Base-by-base conservation (phyloP, 345 rosid genomes). In the Sapria himalayana region DNA sequence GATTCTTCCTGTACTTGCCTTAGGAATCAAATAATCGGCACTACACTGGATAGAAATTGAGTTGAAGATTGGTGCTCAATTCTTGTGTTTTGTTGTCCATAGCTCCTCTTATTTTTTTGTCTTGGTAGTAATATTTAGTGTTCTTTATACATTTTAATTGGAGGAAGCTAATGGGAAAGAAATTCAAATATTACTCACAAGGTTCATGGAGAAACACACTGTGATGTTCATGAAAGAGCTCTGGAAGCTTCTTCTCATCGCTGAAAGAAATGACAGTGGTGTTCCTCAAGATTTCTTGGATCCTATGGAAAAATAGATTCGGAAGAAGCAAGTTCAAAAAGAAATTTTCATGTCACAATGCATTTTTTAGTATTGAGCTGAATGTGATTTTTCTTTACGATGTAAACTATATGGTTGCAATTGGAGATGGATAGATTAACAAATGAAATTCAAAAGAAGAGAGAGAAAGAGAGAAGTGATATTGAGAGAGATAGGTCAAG, bases 181-280 rank as follows among this genome's bases (percentile, higher is more conserved):
- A 68, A 56, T 82, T 44, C 98, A 89, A 43, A 77, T 84, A 56
- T 51, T 68, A 2, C 71, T 91, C 14, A 91, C 93, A 29, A 93
- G 99, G 42, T 91, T 91, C 60, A 91, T 91, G 99, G 99, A 91
- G 65, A 91, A 91, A 50, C 77, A 80, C 61, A 91, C 86, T 21
- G 89, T 62, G 12, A 91, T 72, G 65, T 91, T 91, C 52, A 91
- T 84, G 95, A 91, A 80, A 57, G 99, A 91, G 64, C 95, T 91
- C 16, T 91, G 95, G 99, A 49, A 61, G 12, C 99, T 79, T 62
- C 81, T 91, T 40, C 58, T 84, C 33, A 84, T 95, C 46, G 99
- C 99, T 0, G 84, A 77, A 64, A 73, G 61, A 51, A 84, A 76
- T 61, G 60, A 69, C 9, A 91, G 85, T 39, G 99, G 99, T 41